Evolutionary conservation across 2,329 filamentous ascomycete species (phyloP), one percentile per base, ranked within the genome.

Genomic region (Dendrostoma leiphaemia): DNA sequence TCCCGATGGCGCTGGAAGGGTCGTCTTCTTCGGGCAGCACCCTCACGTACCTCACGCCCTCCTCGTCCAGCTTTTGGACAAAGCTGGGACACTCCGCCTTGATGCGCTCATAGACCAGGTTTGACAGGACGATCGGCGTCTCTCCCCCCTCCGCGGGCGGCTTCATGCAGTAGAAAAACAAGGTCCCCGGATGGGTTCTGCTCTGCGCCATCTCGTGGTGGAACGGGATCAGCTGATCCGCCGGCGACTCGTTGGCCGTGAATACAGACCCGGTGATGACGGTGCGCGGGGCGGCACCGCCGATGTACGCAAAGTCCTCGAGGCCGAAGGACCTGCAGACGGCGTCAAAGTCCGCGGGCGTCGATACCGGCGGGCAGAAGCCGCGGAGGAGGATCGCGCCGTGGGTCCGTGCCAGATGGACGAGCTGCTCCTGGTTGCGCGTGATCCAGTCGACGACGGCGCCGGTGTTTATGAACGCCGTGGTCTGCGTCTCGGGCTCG

Each of bases 121-220:
- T 54, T n/a, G 55, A 57, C 17, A 57, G 34, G 1, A 55, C 55
- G 5, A 57, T 55, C 3, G 55, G 55, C 6, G 55, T 57, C 48
- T 57, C 47, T 0, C 55, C 55, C 6, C 52, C 55, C 12, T 44
- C 48, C 6, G 15, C 10, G 19, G 55, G 51, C 32, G 31, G 35
- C 17, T 48, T 51, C 55, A 55, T 48, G 32, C 55, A 57, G 38
- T 45, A 57, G 48, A 57, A 57, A 26, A 57, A 48, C 31, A 57
- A 15, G 1, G 41, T 28, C 2, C 55, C 55, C 4, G 55, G 55
- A 19, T 55, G 52, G 17, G 21, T 57, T 38, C 26, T 51, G 48
- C 55, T 57, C 43, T 57, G 55, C 24, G 55, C 55, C 55, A 57
- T 57, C 32, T 57, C 55, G n/a, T 57, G 55, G 28, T 57, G 52